A percentile compares a stretch with the other conserved stretches of the same genome.
Evolutionary conservation across 768 basidiomycete genomes (phyloP).

Genomic region (Scleroderma bovista): DNA sequence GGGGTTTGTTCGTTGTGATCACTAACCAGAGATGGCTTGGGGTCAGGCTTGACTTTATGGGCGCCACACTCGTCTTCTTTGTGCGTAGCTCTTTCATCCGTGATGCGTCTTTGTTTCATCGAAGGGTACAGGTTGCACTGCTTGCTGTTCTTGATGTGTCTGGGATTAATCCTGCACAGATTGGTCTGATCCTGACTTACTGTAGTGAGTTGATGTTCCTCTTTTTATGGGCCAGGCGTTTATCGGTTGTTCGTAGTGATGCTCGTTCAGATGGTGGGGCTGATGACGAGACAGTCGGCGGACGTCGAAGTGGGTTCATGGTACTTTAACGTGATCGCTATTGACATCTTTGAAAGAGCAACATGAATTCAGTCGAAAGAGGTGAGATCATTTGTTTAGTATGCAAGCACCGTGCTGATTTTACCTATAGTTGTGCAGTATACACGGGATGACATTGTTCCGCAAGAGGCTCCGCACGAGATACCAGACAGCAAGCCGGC

Average conservation of each 20-base stretch:
- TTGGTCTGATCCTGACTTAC: conserved; percentile 71
- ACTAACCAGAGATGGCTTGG: conserved; percentile 75
- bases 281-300: conserved; percentile 53
- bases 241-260: conserved; percentile 29
- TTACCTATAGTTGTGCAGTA: conserved; percentile 46
- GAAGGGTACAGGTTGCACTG: conserved; percentile 48
- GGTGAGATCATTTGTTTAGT: conserved; percentile 23
- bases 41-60: conserved; percentile 65
- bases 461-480: conserved; percentile 63
- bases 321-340: not conserved
- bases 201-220: too few relatives aligned
- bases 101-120: not conserved
- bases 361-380: conserved; percentile 64
- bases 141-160: conserved; percentile 54
- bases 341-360: conserved; percentile 37
- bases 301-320: conserved; percentile 53
- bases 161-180: conserved; percentile 57
- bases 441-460: conserved; percentile 43
- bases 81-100: conserved; percentile 29
- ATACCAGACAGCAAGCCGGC: conserved; percentile 51
- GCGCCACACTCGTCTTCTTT: conserved; percentile 51
- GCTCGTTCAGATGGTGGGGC: conserved; percentile 46
- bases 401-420: not conserved
- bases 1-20: conserved; percentile 60
- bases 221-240: too few relatives aligned